Conservation (phyloP, 352 stramenopile genomes). For the Globisporangium viniferum region DNA sequence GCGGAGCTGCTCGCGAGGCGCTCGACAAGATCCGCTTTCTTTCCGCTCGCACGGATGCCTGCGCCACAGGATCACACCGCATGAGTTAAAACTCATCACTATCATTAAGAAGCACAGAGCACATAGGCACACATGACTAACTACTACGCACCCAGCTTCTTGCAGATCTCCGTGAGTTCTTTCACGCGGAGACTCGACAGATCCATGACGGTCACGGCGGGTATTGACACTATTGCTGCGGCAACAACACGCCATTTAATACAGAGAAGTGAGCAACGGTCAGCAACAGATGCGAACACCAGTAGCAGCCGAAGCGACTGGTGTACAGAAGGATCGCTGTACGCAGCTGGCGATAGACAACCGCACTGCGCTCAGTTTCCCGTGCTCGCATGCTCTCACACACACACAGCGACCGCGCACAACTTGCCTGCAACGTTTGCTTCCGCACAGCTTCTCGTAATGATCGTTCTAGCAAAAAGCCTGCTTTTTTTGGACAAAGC, state of each 20-base stretch:
- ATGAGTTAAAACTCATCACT: not conserved
- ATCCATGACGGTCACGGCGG: slow-evolving; percentile 38
- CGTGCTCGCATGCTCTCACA: not conserved
- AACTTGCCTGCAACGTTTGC: not conserved
- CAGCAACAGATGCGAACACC: not conserved
- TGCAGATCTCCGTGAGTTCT: slow-evolving; percentile 82
- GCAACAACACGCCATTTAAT: not conserved
- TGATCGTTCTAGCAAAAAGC: not conserved
- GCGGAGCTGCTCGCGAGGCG: slow-evolving; percentile 58
- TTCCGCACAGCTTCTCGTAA: not conserved
- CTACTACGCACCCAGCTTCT: slow-evolving; percentile 23
- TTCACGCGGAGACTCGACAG: slow-evolving; percentile 68
- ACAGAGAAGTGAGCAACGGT: not conserved
- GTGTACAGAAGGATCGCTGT: not conserved
- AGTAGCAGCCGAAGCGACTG: not conserved
- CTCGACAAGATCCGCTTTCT: slow-evolving; percentile 75
- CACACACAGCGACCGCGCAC: not conserved
- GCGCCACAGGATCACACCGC: not conserved
- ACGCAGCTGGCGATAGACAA: not conserved
- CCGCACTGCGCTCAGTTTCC: not conserved
- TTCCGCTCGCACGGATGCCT: slow-evolving; percentile 69
- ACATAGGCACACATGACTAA: not conserved
- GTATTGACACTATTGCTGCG: slow-evolving; percentile 6
- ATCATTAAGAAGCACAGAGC: not conserved
- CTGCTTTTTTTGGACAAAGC: not conserved